A percentile compares a stretch with the other conserved stretches of the same genome.
phyloP scores from a whole-genome alignment of 371 early-diverging fungal species.

The Apophysomyces sp. region DNA sequence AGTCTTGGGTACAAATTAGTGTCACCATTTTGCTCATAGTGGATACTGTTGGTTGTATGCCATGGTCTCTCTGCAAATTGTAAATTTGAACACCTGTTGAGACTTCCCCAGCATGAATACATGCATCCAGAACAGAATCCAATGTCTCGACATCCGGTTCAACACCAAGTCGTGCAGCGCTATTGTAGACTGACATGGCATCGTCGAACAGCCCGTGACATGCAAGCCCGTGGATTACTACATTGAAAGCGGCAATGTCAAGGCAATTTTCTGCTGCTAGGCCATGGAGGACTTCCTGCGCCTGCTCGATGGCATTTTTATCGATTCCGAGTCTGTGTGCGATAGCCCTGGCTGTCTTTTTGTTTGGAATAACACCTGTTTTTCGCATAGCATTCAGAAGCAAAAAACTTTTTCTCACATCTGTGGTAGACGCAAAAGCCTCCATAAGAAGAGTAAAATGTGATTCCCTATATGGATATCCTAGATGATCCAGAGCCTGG shows the following conservation, averaged over 20 bases:
- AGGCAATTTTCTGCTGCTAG: slow-evolving; percentile 20
- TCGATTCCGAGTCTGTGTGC: slow-evolving; percentile 23
- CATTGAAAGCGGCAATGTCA: slow-evolving; percentile 59
- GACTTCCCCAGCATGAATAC: slow-evolving; percentile 45
- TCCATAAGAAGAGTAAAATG: slow-evolving; percentile 70
- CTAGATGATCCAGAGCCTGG: slow-evolving; percentile 38
- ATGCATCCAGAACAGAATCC: slow-evolving; percentile 59
- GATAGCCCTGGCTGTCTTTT: slow-evolving; percentile 33
- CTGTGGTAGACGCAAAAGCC: slow-evolving; percentile 52
- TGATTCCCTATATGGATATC: slow-evolving; percentile 46
- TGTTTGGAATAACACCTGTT: slow-evolving; percentile 41
- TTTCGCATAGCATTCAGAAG: slow-evolving; percentile 61
- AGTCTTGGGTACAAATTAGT: slow-evolving; percentile 50
- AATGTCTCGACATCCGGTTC: slow-evolving; percentile 56
- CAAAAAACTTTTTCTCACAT: slow-evolving; percentile 56
- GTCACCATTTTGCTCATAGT: slow-evolving; percentile 63
- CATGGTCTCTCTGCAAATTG: slow-evolving; percentile 28
- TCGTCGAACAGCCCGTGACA: slow-evolving; percentile 39
- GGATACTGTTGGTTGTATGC: slow-evolving; percentile 39
- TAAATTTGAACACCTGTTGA: slow-evolving; percentile 49
- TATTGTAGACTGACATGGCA: slow-evolving; percentile 42
- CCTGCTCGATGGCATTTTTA: slow-evolving; percentile 32
- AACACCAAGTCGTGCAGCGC: slow-evolving; percentile 33
- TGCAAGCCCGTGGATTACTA: slow-evolving; percentile 48
- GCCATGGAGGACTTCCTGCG: slow-evolving; percentile 38